Percentiles rank a stretch among this genome's conserved stretches.
phyloP scores from a whole-genome alignment of 495 filamentous ascomycete species.

The Neurospora sp. region DNA sequence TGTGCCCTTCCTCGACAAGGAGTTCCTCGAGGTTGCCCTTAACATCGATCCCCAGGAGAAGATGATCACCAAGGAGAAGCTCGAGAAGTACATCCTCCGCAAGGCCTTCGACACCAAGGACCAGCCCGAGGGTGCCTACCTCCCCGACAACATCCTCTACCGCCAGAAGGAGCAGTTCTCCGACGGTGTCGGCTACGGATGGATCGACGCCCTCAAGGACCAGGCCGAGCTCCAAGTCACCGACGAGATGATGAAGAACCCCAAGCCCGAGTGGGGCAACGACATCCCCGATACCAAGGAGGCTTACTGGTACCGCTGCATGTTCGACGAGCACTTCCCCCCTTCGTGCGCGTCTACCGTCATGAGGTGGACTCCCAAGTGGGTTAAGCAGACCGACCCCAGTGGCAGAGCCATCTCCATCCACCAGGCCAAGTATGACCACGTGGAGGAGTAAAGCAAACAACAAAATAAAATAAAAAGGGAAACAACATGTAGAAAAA shows the following conservation, averaged over 20 bases:
- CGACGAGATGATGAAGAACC: conserved; percentile 94
- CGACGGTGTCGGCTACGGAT: conserved; percentile 96
- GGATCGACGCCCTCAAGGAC: conserved; percentile 97
- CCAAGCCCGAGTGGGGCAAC: conserved; percentile 84
- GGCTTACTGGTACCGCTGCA: conserved; percentile 95
- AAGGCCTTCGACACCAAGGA: conserved; percentile 93
- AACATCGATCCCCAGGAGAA: conserved; percentile 88
- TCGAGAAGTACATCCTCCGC: conserved; percentile 95
- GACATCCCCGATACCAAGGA: conserved; percentile 95
- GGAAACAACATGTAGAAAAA: background rate
- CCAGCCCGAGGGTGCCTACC: conserved; percentile 72
- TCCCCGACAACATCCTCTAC: conserved; percentile 92
- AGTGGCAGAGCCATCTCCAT: conserved; percentile 70
- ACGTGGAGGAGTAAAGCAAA: conserved; percentile 14
- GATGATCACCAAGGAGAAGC: conserved; percentile 81
- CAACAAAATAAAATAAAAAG: background rate
- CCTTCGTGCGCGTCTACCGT: conserved; percentile 83
- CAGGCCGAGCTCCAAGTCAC: conserved; percentile 78
- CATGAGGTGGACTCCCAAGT: conserved; percentile 94
- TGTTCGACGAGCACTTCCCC: conserved; percentile 99
- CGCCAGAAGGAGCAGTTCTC: conserved; percentile 99
- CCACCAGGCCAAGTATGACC: conserved; percentile 59
- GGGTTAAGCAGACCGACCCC: conserved; percentile 92
- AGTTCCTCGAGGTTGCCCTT: conserved; percentile 87
- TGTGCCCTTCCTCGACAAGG: conserved; percentile 94